phyloP scores from a whole-genome alignment of 495 filamentous ascomycete genomes.

The Usnea hakonensis region DNA sequence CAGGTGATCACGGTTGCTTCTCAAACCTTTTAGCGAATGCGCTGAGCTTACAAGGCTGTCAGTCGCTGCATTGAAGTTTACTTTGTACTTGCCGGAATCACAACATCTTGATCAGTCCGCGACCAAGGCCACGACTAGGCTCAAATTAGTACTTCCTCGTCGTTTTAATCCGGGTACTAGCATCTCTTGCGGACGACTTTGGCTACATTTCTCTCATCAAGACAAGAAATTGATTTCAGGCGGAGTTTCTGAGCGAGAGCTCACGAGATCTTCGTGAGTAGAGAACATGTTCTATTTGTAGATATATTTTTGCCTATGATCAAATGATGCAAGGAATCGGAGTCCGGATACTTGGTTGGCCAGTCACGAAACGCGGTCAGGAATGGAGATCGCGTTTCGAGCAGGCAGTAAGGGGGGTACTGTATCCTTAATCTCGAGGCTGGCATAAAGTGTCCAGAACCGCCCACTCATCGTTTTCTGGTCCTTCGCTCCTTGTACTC shows the following conservation, averaged over 20 bases:
- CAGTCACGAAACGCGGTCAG: neutral
- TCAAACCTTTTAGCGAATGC: too few species aligned
- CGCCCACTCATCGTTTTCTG: neutral
- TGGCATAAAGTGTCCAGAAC: neutral
- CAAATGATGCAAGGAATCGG: too few species aligned
- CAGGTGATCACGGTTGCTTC: too few species aligned
- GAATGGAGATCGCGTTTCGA: neutral
- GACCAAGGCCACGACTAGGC: neutral
- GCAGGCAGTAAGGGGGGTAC: neutral
- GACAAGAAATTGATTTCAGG: too few species aligned
- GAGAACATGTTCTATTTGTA: too few species aligned
- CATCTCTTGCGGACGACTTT: too few species aligned
- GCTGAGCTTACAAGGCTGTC: neutral
- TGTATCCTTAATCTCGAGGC: neutral
- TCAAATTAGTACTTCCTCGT: too few species aligned
- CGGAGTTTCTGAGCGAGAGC: too few species aligned
- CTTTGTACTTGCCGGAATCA: neutral
- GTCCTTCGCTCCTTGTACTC: neutral
- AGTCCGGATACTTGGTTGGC: too few species aligned
- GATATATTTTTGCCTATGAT: neutral
- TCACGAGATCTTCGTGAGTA: too few species aligned
- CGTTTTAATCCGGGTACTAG: too few species aligned
- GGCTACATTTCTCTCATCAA: too few species aligned
- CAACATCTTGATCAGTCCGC: neutral
- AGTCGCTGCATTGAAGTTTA: constrained; percentile 1